Conservation (phyloP, 2,329 filamentous ascomycete species). For the Aspergillus sp. region DNA sequence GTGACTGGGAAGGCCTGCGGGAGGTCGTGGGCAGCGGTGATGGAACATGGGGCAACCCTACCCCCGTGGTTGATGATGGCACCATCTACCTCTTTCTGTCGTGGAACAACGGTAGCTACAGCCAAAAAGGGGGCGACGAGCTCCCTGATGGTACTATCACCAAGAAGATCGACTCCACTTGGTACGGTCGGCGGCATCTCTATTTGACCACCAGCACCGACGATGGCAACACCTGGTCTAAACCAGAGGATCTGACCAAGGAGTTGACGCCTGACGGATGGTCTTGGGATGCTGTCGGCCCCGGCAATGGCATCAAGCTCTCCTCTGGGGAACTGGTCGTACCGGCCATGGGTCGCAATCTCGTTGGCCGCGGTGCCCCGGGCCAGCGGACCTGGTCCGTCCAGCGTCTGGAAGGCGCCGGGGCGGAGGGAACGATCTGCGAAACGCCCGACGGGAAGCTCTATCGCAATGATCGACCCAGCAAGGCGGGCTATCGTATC, state of each 20-base stretch:
- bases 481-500: conserved; percentile 1
- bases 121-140: conserved; percentile 20
- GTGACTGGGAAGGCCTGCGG: conserved; percentile 23
- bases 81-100: conserved; percentile 31
- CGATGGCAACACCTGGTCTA: conserved; percentile 7
- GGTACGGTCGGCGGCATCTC: conserved; percentile 6
- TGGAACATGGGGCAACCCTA: conserved; percentile 31
- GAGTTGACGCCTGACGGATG: neutral
- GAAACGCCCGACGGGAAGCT: conserved; percentile 5
- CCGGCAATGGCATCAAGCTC: conserved; percentile 4
- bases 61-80: conserved; percentile 26
- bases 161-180: conserved; percentile 4
- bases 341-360: conserved; percentile 4
- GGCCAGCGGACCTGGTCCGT: conserved; percentile 5
- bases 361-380: conserved; percentile 5
- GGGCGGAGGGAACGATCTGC: conserved; percentile 3
- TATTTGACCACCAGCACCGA: conserved; percentile 3
- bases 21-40: conserved; percentile 22
- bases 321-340: conserved; percentile 6
- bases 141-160: conserved; percentile 10
- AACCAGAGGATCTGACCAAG: conserved; percentile 3
- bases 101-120: conserved; percentile 27
- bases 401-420: conserved; percentile 4
- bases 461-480: conserved; percentile 4
- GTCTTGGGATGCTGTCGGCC: conserved; percentile 7